Evolutionary conservation across 257 asterid species (phyloP), one percentile per base, ranked within the genome.

Genomic region (Primulina tabacum): DNA sequence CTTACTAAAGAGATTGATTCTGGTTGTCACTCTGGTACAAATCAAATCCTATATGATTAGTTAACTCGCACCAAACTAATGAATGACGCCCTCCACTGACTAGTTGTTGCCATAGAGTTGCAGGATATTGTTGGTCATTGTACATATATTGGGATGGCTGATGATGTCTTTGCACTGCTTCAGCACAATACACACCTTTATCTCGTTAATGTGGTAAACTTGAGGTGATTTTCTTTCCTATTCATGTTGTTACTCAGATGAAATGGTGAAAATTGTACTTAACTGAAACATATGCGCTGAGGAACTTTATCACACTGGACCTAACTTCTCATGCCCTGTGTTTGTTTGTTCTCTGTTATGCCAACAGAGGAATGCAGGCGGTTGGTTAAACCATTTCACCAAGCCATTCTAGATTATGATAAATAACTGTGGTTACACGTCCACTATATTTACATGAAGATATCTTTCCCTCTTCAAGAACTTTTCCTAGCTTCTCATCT

Each of bases 71-170:
- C 68, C 75, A 14, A 62, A 65, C 40, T 67, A 64, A 57, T 60
- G 59, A 65, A 67, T 75, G 73, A n/a, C 62, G 34, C 24, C 18
- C 34, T 24, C 52, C 30, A 57, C 68, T 79, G 37, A 81, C 67
- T 50, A 69, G 64, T 58, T 43, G 63, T 71, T 78, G 71, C 60
- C 71, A 53, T 67, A 90, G 98, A 89, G 85, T 76, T 93, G 81
- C 87, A 90, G 85, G 96, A 90, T 60, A 77, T 84, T 77, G 89
- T 93, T 57, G 86, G 88, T 67, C 78, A 86, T 79, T 87, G 99
- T 87, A 84, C 96, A 17, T 93, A 90, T 82, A 74, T 84, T 74
- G 97, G 99, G 79, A 90, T 93, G 97, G 97, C 96, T 14, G 99
- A 93, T 81, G 99, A 87, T 73, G 83, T 78, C 69, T 84, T 87